phyloP scores from a whole-genome alignment of 2,329 filamentous ascomycete genomes.

The Coniella lustricola region DNA sequence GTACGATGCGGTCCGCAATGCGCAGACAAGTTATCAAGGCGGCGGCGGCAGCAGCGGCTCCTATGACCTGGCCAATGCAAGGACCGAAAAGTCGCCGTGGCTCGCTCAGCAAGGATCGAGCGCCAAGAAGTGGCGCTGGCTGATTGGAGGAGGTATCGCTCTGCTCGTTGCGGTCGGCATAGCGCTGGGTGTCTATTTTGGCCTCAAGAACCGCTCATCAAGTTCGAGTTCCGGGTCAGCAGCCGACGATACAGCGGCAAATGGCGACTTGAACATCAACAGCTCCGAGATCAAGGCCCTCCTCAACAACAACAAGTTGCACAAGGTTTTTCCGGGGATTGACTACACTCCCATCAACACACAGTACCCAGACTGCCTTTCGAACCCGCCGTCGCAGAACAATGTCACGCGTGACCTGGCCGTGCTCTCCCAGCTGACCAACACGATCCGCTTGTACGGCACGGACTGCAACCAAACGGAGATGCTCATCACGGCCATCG shows the following conservation, averaged over 20 bases:
- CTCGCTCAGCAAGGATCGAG: conserved; percentile 49
- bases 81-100: conserved; percentile 61
- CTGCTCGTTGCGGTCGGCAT: conserved; percentile 64
- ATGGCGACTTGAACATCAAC: conserved; percentile 66
- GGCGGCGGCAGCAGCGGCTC: conserved; percentile 23
- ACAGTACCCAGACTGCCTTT: conserved; percentile 78
- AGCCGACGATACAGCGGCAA: conserved; percentile 49
- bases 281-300: conserved; percentile 74
- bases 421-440: conserved; percentile 82
- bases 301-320: conserved; percentile 71
- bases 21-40: conserved; percentile 23
- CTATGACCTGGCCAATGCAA: conserved; percentile 25
- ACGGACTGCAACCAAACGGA: conserved; percentile 97
- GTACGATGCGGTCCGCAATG: conserved; percentile 50
- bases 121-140: conserved; percentile 62
- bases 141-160: conserved; percentile 57
- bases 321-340: conserved; percentile 91
- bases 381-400: conserved; percentile 78
- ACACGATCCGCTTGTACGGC: conserved; percentile 81
- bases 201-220: conserved; percentile 48
- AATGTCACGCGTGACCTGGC: conserved; percentile 90
- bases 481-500: conserved; percentile 80
- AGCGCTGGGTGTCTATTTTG: conserved; percentile 67
- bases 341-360: conserved; percentile 91
- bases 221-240: conserved; percentile 37